These are phyloP conservation scores for Plasmodium adleri DNA, from an alignment of 169 alveolate genomes.

Conservation along the genomic window DNA sequence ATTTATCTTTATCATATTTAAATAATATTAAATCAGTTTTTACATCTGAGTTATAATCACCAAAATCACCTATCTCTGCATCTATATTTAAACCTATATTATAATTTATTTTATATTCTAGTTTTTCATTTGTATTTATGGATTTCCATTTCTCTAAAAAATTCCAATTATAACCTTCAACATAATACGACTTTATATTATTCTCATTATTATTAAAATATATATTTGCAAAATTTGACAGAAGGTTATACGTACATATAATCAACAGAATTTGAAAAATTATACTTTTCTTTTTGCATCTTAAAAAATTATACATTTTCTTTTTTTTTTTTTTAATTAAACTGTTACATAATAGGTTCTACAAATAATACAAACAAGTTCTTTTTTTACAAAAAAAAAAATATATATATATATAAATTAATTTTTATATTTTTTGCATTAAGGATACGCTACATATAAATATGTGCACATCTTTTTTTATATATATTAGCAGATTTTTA, in stretches of 20 bases:
- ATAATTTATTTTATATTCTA: constrained; percentile 63
- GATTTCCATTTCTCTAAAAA: constrained; percentile 67
- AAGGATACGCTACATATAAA: too few relatives aligned
- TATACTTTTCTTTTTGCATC: constrained; percentile 3
- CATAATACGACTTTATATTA: neutral
- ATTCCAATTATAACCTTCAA: constrained; percentile 60
- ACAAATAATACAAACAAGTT: too few relatives aligned
- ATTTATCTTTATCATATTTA: constrained; percentile 50
- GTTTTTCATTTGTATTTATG: constrained; percentile 46
- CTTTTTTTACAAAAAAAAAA: too few relatives aligned
- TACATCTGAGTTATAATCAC: constrained; percentile 75
- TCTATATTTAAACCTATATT: constrained; percentile 56
- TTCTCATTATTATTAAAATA: neutral
- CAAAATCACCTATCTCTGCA: constrained; percentile 76
- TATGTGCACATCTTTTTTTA: too few relatives aligned
- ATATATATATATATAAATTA: too few relatives aligned
- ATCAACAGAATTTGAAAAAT: constrained; percentile 19
- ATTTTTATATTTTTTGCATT: too few relatives aligned
- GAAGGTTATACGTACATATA: neutral
- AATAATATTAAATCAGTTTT: constrained; percentile 68
- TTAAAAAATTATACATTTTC: constrained; percentile 7
- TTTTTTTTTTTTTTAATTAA: too few relatives aligned
- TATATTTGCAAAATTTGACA: neutral
- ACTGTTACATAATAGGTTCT: too few relatives aligned
- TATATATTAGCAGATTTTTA: too few relatives aligned